Conservation (phyloP, 257 asterid genomes). For the Dorcoceras hygrometricum region DNA sequence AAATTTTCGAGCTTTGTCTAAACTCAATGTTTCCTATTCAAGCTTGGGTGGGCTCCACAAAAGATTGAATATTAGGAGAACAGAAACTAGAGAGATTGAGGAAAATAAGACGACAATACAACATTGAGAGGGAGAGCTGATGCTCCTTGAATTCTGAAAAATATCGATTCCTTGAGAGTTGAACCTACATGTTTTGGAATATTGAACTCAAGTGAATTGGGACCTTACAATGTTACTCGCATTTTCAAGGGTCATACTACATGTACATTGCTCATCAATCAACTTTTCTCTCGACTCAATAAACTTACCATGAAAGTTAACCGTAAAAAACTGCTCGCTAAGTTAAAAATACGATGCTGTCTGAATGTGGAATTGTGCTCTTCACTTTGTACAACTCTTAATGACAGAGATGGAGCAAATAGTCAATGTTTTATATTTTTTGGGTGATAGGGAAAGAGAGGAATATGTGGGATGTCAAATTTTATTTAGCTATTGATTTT, state of each 20-base stretch:
- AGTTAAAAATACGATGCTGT: neutral
- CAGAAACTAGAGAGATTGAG: neutral
- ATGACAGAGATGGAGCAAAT: neutral
- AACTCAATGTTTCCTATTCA: neutral
- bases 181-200: neutral
- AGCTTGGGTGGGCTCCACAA: neutral
- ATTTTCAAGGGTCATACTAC: too few species aligned
- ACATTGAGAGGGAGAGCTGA: neutral
- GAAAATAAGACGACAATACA: neutral
- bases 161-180: neutral
- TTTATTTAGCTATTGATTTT: neutral
- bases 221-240: neutral
- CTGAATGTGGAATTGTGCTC: neutral
- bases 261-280: too few species aligned
- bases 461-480: neutral
- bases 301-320: too few species aligned
- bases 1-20: neutral
- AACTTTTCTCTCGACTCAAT: too few species aligned
- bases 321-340: neutral
- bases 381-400: neutral
- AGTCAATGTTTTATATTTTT: neutral
- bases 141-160: neutral
- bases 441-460: neutral
- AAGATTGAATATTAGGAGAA: neutral
- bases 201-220: neutral